These are phyloP conservation scores for Cytospora paraplurivora DNA, from an alignment of 2,329 filamentous ascomycete species.

Conservation along the genomic window DNA sequence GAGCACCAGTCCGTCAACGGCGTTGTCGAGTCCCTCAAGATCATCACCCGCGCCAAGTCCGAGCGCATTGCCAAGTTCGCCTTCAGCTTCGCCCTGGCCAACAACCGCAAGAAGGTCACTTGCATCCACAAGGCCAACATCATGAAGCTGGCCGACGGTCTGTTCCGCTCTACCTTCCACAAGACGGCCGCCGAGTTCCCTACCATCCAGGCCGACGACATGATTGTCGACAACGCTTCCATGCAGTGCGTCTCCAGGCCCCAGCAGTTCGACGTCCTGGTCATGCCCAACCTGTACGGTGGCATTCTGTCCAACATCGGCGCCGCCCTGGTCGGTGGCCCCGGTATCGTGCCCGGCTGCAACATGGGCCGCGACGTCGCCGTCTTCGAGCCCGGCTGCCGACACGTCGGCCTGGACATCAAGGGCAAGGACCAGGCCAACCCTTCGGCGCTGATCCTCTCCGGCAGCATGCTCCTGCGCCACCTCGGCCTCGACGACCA, in stretches of 20 bases:
- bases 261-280: conserved; percentile 99
- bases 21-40: conserved; percentile 99
- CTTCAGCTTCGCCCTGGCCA: conserved; percentile 95
- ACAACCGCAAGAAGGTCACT: conserved; percentile 98
- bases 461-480: conserved; percentile 93
- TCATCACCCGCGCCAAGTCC: conserved; percentile 98
- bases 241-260: conserved; percentile 98
- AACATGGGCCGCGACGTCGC: conserved; percentile 99
- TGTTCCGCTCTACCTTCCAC: conserved; percentile 98
- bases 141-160: conserved; percentile 99
- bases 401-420: conserved; percentile 98
- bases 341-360: conserved; percentile 95
- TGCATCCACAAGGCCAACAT: conserved; percentile 99
- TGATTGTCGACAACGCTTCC: conserved; percentile 99
- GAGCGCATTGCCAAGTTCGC: conserved; percentile 99
- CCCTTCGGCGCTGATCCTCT: conserved; percentile 93
- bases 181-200: conserved; percentile 92
- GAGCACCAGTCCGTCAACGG: conserved; percentile 97
- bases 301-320: conserved; percentile 99
- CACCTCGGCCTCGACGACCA: conserved; percentile 97
- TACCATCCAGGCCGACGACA: conserved; percentile 93
- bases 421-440: conserved; percentile 99
- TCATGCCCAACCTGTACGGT: conserved; percentile 99
- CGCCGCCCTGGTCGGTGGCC: conserved; percentile 93
- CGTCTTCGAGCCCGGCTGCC: conserved; percentile 98